Evolutionary conservation across 2,329 filamentous ascomycete species (phyloP), one percentile per base, ranked within the genome.

Genomic region (Ramularia endophylla): DNA sequence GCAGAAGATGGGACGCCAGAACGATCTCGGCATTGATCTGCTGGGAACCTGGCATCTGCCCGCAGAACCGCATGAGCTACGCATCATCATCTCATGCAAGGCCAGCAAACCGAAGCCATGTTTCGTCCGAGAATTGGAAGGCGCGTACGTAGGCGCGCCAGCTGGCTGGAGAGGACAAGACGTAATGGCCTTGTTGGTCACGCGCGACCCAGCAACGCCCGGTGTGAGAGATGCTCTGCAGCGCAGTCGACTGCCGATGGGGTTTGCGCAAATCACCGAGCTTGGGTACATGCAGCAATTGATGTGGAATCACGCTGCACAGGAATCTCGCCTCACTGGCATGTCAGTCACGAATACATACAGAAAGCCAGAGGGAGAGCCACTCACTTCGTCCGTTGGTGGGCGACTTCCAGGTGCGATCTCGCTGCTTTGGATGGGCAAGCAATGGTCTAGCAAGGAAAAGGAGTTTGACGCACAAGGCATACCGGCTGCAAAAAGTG

Each of bases 211-310:
- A 39, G 84, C 87, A 22, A 94, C 88, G 0, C 84, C 79, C 56
- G 90, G 89, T 1, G 80, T 94, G 3, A 69, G 85, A 43, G 80
- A 87, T 35, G 80, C 86, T 17, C 58, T 95, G 51, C 73, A 74
- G 4, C 68, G 78, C 43, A 85, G 83, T 57, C 63, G 67, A 27
- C 80, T 76, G 68, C 85, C 87, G 1, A 75, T 95, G 71, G 80
- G 81, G 0, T 94, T 80, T 54, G 63, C 85, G 18, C 77, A 76
- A 41, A 79, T 84, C 45, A 73, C 74, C 1, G 55, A 55, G 12
- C 70, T 74, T 2, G 85, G 85, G 0, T 58, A 58, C 6, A 59
- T 87, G 16, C 64, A 72, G 55, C 83, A 89, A 65, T 75, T 88
- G 62, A 52, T 87, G 3, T 89, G 84, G 85, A 90, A 89, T 59